Conservation (phyloP, 441 rosid species). For the Mallotus repandus region DNA sequence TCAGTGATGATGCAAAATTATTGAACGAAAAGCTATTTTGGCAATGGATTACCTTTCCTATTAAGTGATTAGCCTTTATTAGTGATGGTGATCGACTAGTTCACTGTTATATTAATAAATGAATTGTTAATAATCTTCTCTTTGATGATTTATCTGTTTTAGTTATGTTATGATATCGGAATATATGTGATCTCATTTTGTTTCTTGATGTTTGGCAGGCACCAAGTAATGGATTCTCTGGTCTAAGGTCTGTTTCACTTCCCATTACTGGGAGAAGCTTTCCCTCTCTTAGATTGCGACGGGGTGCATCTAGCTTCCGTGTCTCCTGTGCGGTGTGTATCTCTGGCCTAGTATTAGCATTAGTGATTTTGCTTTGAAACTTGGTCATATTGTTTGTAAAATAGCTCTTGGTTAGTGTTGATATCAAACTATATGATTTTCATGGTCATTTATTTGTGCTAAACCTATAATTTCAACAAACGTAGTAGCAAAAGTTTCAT, state of each 20-base stretch:
- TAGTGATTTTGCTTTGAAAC: not conserved
- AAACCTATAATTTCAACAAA: not conserved
- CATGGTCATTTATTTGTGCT: not conserved
- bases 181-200: not conserved
- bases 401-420: not conserved
- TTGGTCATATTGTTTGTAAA: not conserved
- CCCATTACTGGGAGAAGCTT: constrained; percentile 32
- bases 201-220: constrained; percentile 29
- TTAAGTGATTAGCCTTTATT: too few species aligned
- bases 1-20: not conserved
- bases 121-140: not conserved
- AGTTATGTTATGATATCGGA: not conserved
- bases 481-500: not conserved
- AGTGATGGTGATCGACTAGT: too few species aligned
- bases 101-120: too few species aligned
- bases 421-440: not conserved
- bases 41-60: not conserved
- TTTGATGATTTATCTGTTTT: not conserved
- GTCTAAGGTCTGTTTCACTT: constrained; percentile 40
- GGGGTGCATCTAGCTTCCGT: constrained; percentile 32
- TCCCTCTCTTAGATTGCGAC: constrained; percentile 40
- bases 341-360: not conserved
- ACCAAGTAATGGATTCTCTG: constrained; percentile 32
- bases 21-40: not conserved
- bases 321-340: constrained; percentile 50